phyloP scores from a whole-genome alignment of 73 alveolate species.

The Paramecium bursaria region DNA sequence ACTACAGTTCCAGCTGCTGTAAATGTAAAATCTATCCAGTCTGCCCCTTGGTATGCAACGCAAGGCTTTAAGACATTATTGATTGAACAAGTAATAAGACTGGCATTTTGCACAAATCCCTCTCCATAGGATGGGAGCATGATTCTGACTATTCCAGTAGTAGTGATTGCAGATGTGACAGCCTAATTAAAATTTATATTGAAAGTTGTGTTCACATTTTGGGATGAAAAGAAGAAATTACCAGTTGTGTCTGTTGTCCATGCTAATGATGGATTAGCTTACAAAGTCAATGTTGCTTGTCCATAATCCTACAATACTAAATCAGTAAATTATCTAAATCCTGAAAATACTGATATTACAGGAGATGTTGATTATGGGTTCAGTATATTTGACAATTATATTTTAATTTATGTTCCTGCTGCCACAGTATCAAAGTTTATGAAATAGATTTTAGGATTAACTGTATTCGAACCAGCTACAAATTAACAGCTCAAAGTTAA shows the following conservation, averaged over 20 bases:
- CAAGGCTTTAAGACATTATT: slow-evolving; percentile 1
- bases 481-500: not conserved
- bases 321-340: slow-evolving; percentile 17
- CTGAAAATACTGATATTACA: not conserved
- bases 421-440: slow-evolving; percentile 8
- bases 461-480: not conserved
- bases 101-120: slow-evolving; percentile 26
- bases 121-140: slow-evolving; percentile 22
- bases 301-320: slow-evolving; percentile 20
- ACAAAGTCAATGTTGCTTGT: slow-evolving; percentile 25
- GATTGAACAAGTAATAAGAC: slow-evolving; percentile 13
- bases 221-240: not conserved
- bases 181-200: not conserved
- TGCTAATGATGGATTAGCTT: not conserved
- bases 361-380: slow-evolving; percentile 11
- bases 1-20: slow-evolving; percentile 15
- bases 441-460: slow-evolving; percentile 10
- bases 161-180: not conserved
- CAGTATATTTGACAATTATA: not conserved
- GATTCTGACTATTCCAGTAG: slow-evolving; percentile 12
- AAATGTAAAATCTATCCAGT: slow-evolving; percentile 14
- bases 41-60: not conserved
- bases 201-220: slow-evolving; percentile 3
- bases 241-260: slow-evolving; percentile 31
- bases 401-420: not conserved